Evolutionary conservation across 2,329 filamentous ascomycete species (phyloP).

Genomic region (Amesomyces nigricolor): DNA sequence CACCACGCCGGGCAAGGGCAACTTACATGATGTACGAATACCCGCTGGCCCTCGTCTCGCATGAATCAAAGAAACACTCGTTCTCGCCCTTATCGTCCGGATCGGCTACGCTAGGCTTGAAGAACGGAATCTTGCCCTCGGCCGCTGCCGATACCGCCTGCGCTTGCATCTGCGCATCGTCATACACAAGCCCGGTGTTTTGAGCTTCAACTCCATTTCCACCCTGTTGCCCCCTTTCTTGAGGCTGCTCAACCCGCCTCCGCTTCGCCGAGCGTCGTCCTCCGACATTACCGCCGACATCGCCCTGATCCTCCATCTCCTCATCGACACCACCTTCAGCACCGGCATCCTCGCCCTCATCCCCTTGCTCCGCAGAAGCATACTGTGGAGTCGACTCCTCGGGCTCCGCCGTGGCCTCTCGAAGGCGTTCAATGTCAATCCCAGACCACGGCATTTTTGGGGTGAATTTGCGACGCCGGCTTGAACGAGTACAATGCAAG

Average conservation of each 20-base stretch:
- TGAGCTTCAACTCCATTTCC: neutral
- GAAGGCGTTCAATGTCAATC: neutral
- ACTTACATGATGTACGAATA: conserved; percentile 13
- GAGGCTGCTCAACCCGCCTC: neutral
- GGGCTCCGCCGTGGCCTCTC: neutral
- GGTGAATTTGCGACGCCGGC: neutral
- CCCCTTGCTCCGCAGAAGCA: neutral
- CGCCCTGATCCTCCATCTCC: neutral
- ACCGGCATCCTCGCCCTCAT: neutral
- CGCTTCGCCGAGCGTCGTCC: neutral
- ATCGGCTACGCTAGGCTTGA: conserved; percentile 2
- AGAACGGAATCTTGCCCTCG: neutral
- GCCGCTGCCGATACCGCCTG: neutral
- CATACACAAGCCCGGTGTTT: neutral
- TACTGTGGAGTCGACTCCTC: neutral
- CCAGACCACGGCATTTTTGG: neutral
- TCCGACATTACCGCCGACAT: neutral
- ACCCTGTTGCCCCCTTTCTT: neutral
- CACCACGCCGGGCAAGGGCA: neutral
- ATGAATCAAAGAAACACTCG: conserved; percentile 14
- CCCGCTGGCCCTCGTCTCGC: neutral
- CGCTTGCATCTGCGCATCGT: neutral
- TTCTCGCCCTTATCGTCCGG: conserved; percentile 11
- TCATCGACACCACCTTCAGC: neutral
- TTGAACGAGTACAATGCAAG: neutral